Percentiles rank a stretch among this genome's conserved stretches.
phyloP scores from a whole-genome alignment of 2,329 filamentous ascomycete genomes.

The Talaromyces sp. region DNA sequence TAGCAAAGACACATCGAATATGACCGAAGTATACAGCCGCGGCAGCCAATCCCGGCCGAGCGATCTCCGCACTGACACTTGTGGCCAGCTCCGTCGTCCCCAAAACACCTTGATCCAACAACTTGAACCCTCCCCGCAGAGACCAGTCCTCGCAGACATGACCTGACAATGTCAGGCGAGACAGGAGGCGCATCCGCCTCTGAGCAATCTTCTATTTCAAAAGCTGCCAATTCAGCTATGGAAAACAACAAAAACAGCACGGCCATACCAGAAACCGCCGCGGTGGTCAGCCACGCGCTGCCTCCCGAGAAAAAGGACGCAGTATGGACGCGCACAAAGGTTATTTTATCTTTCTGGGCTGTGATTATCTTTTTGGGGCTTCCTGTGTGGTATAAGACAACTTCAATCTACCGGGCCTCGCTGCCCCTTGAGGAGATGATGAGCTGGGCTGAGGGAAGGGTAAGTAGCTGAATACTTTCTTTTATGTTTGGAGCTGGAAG shows the following conservation, averaged over 20 bases:
- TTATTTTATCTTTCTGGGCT: slow-evolving; percentile 86
- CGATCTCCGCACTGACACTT: neutral
- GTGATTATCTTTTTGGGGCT: slow-evolving; percentile 77
- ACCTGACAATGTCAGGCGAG: slow-evolving; percentile 27
- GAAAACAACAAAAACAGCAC: slow-evolving; percentile 8
- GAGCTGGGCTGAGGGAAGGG: slow-evolving; percentile 85
- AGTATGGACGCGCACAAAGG: slow-evolving; percentile 61
- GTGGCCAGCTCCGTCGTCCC: neutral
- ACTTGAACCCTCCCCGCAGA: neutral
- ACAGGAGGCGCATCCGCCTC: slow-evolving; percentile 28
- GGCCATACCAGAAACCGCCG: slow-evolving; percentile 10
- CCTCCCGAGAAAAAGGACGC: slow-evolving; percentile 71
- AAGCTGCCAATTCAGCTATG: neutral
- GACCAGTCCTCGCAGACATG: slow-evolving; percentile 23
- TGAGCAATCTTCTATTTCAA: slow-evolving; percentile 6
- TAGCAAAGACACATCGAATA: neutral
- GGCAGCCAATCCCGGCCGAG: neutral
- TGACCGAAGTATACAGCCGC: neutral
- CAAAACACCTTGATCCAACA: neutral
- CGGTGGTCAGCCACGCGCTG: slow-evolving; percentile 45
- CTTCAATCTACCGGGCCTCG: slow-evolving; percentile 79
- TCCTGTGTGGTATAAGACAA: slow-evolving; percentile 95
- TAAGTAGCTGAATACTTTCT: slow-evolving; percentile 37
- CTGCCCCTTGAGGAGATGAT: slow-evolving; percentile 82
- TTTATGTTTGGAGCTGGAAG: neutral